These are phyloP conservation scores for Amanita inopinata DNA, from an alignment of 768 basidiomycete species.

Conservation along the genomic window DNA sequence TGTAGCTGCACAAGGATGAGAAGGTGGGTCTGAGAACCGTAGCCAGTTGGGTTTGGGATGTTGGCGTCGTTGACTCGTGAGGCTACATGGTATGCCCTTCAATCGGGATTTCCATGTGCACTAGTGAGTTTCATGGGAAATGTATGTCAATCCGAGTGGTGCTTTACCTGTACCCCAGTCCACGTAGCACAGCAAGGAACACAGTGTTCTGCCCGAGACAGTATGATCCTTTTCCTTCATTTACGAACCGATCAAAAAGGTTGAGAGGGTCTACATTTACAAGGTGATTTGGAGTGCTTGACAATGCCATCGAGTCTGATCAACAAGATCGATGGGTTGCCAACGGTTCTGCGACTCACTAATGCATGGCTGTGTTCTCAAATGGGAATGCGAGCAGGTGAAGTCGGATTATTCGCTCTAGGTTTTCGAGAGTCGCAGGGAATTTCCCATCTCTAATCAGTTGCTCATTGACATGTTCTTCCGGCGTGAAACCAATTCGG, in stretches of 20 bases:
- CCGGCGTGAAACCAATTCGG: slow-evolving; percentile 15
- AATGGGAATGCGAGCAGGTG: slow-evolving; percentile 26
- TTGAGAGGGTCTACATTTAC: slow-evolving; percentile 8
- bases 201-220: slow-evolving; percentile 16
- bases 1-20: slow-evolving; percentile 7
- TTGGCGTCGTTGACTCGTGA: slow-evolving; percentile 6
- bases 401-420: slow-evolving; percentile 17
- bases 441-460: slow-evolving; percentile 15
- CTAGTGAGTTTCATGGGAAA: background rate
- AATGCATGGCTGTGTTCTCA: slow-evolving; percentile 30
- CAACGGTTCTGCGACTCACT: slow-evolving; percentile 17
- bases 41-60: background rate
- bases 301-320: background rate
- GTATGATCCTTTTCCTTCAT: slow-evolving; percentile 15
- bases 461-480: slow-evolving; percentile 10
- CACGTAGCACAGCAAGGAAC: slow-evolving; percentile 14
- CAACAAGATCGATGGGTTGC: background rate
- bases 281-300: background rate
- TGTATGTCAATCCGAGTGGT: background rate
- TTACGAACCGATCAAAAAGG: slow-evolving; percentile 13
- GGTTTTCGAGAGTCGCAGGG: slow-evolving; percentile 18
- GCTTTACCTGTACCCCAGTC: slow-evolving; percentile 16
- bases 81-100: slow-evolving; percentile 5
- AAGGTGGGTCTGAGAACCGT: slow-evolving; percentile 1
- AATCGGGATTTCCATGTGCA: too few relatives aligned